Percentiles rank a stretch among this genome's conserved stretches.
phyloP scores from a whole-genome alignment of 1,284 basidiomycete species.

The Microbotryomycetes sp. region DNA sequence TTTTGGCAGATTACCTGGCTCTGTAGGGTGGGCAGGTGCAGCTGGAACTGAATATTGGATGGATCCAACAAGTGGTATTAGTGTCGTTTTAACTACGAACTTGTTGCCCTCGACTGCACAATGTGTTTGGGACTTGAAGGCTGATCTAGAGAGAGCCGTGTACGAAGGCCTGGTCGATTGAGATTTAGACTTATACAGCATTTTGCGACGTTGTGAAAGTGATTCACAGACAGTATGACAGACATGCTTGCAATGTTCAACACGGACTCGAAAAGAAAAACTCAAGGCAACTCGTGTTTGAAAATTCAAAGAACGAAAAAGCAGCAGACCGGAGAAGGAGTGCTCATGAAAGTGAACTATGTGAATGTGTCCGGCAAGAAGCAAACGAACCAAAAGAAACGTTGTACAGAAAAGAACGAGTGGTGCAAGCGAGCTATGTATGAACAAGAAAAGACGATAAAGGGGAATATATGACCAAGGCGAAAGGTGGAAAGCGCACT shows the following conservation, averaged over 20 bases:
- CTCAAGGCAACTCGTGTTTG: background rate
- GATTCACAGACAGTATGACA: too few relatives aligned
- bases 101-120: background rate
- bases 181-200: too few relatives aligned
- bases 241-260: too few relatives aligned
- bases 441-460: background rate
- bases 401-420: background rate
- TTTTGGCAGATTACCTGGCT: constrained; percentile 32
- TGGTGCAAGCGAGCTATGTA: background rate
- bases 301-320: background rate
- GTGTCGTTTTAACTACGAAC: constrained; percentile 16
- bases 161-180: background rate
- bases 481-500: too few relatives aligned
- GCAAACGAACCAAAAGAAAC: too few relatives aligned
- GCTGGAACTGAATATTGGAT: constrained; percentile 39
- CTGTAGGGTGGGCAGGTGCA: constrained; percentile 38
- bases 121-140: background rate
- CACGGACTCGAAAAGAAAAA: background rate
- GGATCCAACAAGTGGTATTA: constrained; percentile 33
- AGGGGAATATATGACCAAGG: too few relatives aligned
- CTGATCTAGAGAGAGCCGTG: background rate
- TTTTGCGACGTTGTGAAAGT: too few relatives aligned
- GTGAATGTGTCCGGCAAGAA: background rate
- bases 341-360: background rate
- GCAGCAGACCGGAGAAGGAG: background rate